These are phyloP conservation scores for Hibiscus syriacus DNA, from an alignment of 345 rosid genomes.

Conservation along the genomic window DNA sequence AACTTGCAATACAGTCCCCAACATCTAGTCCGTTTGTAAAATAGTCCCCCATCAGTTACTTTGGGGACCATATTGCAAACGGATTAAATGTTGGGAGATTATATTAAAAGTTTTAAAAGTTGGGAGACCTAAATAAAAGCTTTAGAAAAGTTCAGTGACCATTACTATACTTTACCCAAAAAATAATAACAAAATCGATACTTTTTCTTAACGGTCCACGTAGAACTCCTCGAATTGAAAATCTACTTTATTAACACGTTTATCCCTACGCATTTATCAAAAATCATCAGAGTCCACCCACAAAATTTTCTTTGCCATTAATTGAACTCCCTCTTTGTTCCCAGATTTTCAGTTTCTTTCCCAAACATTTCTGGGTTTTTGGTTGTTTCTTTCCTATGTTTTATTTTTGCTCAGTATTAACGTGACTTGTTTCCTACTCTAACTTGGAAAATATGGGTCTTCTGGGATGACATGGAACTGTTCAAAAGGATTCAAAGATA, in stretches of 20 bases:
- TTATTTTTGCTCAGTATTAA: not conserved
- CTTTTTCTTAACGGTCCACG: too few species aligned
- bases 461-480: slow-evolving; percentile 18
- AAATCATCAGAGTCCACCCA: not conserved
- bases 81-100: too few species aligned
- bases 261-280: not conserved
- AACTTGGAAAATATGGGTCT: slow-evolving; percentile 12
- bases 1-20: too few species aligned
- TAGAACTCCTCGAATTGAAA: not conserved
- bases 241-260: not conserved
- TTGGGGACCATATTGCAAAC: too few species aligned
- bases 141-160: too few species aligned
- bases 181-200: too few species aligned
- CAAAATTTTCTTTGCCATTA: not conserved
- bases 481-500: not conserved
- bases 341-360: not conserved
- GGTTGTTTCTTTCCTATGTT: not conserved
- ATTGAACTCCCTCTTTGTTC: not conserved
- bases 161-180: too few species aligned
- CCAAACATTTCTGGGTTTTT: not conserved
- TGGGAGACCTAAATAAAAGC: too few species aligned
- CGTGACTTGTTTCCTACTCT: slow-evolving; percentile 7
- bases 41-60: too few species aligned
- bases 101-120: too few species aligned
- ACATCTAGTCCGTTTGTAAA: too few species aligned